phyloP scores from a whole-genome alignment of 305 asterid species.

The Fraxinus platypoda region DNA sequence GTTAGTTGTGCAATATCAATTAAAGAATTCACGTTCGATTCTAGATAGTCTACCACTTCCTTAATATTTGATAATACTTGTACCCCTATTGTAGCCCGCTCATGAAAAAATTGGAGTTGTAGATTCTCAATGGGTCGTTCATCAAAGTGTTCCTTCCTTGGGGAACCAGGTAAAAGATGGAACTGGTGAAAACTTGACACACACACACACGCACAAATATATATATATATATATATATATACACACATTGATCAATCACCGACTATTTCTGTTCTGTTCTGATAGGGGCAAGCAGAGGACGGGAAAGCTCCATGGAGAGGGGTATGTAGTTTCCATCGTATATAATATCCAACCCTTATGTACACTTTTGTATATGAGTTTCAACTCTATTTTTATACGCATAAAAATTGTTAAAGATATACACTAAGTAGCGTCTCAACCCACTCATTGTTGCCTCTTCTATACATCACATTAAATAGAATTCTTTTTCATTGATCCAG shows the following conservation, averaged over 20 bases:
- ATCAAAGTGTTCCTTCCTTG: slow-evolving; percentile 78
- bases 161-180: slow-evolving; percentile 63
- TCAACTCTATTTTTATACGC: not conserved
- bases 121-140: slow-evolving; percentile 90
- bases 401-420: not conserved
- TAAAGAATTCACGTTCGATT: not conserved
- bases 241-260: not conserved
- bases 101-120: slow-evolving; percentile 92
- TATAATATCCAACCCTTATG: not conserved
- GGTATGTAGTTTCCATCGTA: slow-evolving; percentile 41
- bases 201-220: no score
- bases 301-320: slow-evolving; percentile 82
- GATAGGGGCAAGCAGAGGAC: slow-evolving; percentile 59
- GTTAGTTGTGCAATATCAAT: slow-evolving; percentile 32
- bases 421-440: not conserved
- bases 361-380: not conserved
- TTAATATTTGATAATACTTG: not conserved
- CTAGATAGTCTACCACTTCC: not conserved
- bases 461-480: not conserved
- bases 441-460: not conserved
- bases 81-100: slow-evolving; percentile 50
- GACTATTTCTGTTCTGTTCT: slow-evolving; percentile 6
- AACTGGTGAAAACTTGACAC: not conserved
- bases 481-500: slow-evolving; percentile 30
- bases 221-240: not conserved